Percentiles rank a stretch among this genome's conserved stretches.
Evolutionary conservation across 2,329 filamentous ascomycete species (phyloP).

Genomic region (Pseudogymnoascus destructans): DNA sequence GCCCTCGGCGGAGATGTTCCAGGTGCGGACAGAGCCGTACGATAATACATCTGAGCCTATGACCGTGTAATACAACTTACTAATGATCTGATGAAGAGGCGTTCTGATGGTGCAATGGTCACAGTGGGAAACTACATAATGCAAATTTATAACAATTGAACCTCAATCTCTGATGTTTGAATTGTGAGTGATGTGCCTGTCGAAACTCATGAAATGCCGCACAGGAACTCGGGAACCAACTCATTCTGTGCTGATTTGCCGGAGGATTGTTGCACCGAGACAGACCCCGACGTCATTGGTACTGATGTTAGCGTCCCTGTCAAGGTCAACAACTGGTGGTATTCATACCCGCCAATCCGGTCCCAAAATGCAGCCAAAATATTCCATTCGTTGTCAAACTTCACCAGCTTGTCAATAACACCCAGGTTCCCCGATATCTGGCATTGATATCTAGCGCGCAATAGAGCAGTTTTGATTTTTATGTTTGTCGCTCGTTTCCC

Average conservation of each 20-base stretch:
- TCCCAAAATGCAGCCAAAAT: not conserved
- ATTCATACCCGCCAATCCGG: not conserved
- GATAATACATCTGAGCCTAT: conserved; percentile 1
- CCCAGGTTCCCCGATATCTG: not conserved
- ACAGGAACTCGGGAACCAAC: not conserved
- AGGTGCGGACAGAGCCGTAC: not conserved
- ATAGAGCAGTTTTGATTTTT: not conserved
- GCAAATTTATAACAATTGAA: not conserved
- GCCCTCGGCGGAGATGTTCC: conserved; percentile 21
- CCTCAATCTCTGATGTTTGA: not conserved
- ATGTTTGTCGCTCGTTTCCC: not conserved
- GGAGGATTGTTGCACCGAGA: not conserved
- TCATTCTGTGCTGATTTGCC: not conserved
- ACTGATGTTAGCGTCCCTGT: not conserved
- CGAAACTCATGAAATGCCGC: not conserved
- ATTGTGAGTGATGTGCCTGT: not conserved
- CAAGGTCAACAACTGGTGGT: not conserved
- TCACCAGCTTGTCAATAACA: not conserved
- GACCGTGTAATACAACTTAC: conserved; percentile 3
- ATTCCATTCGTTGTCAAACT: not conserved
- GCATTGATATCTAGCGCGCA: not conserved
- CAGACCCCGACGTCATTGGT: not conserved
- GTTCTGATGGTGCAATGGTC: not conserved
- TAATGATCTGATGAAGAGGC: conserved; percentile 2
- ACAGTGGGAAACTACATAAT: not conserved